Percentiles rank a stretch among this genome's conserved stretches.
Evolutionary conservation across 805 yeast species (phyloP).

Genomic region (Scheffersomyces stipitis): DNA sequence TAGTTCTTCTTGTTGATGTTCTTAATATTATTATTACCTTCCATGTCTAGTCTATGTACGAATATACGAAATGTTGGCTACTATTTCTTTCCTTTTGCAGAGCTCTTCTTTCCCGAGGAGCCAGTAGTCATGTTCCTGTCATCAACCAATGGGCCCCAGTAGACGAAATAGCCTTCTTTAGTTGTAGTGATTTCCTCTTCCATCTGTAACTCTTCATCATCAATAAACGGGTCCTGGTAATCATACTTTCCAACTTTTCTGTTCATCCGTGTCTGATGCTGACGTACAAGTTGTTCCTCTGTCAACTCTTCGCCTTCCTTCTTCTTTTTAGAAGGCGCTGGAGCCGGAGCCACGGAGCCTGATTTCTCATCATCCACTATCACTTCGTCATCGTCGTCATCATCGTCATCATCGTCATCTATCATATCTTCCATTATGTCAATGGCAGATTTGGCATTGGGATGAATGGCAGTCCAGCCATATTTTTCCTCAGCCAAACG

Average conservation of each 20-base stretch:
- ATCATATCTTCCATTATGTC: conserved; percentile 50
- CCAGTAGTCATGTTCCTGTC: conserved; percentile 24
- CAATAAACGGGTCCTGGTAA: conserved; percentile 91
- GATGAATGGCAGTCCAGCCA: conserved; percentile 74
- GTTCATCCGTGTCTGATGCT: conserved; percentile 51
- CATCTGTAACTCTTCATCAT: conserved; percentile 87
- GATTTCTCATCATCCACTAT: conserved; percentile 11
- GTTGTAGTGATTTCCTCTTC: conserved; percentile 93
- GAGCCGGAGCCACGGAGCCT: conserved; percentile 18
- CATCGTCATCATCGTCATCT: conserved; percentile 51
- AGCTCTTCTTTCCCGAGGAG: conserved; percentile 22
- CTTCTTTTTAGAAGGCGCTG: conserved; percentile 27
- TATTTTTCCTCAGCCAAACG: conserved; percentile 79
- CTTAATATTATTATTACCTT: not conserved
- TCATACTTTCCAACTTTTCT: conserved; percentile 90
- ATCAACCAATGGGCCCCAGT: conserved; percentile 85
- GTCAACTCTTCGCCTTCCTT: conserved; percentile 25
- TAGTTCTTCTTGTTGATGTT: too few species aligned
- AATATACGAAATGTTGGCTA: too few species aligned
- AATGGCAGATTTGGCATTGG: conserved; percentile 58
- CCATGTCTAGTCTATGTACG: not conserved
- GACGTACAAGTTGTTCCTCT: conserved; percentile 44
- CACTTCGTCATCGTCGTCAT: conserved; percentile 47
- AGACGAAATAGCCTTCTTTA: conserved; percentile 93
- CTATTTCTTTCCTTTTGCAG: conserved; percentile 26